Percentiles rank a stretch among this genome's conserved stretches.
These are phyloP conservation scores for Odontarrhena argentea DNA, from an alignment of 345 rosid species.

Conservation along the genomic window DNA sequence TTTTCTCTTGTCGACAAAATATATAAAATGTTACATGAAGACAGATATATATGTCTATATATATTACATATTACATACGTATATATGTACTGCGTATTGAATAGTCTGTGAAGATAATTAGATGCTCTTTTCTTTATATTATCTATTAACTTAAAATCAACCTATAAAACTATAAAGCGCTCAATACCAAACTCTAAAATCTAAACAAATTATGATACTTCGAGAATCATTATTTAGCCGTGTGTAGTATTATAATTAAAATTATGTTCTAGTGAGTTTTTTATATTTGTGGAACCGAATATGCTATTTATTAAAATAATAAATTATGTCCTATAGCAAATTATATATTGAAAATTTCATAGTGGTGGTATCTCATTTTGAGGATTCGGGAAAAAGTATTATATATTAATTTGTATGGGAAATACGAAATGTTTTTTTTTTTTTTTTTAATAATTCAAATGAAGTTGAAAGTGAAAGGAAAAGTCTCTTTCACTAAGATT, in stretches of 20 bases:
- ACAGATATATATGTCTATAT: background rate
- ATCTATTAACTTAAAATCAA: conserved; percentile 25
- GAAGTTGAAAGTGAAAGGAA: conserved; percentile 33
- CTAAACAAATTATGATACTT: background rate
- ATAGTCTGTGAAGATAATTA: conserved; percentile 32
- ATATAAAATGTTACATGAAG: background rate
- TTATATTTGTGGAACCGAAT: conserved; percentile 3
- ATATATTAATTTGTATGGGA: conserved; percentile 9
- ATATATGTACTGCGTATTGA: background rate
- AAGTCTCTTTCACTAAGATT: conserved; percentile 37
- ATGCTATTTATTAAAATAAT: conserved; percentile 22
- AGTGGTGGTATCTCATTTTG: conserved; percentile 26
- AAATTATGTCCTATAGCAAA: background rate
- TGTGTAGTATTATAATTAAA: background rate
- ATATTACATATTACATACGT: background rate
- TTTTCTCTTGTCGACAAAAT: background rate
- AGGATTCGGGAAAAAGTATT: conserved; percentile 28
- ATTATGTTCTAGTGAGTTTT: conserved; percentile 1
- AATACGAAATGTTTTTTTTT: conserved; percentile 7
- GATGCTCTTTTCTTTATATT: conserved; percentile 39
- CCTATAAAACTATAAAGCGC: conserved; percentile 39
- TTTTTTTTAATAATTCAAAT: background rate
- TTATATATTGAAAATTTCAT: background rate
- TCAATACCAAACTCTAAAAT: conserved; percentile 8
- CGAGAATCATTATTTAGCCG: conserved; percentile 17